phyloP scores from a whole-genome alignment of 768 basidiomycete species.

The Coprinopsis sp. region DNA sequence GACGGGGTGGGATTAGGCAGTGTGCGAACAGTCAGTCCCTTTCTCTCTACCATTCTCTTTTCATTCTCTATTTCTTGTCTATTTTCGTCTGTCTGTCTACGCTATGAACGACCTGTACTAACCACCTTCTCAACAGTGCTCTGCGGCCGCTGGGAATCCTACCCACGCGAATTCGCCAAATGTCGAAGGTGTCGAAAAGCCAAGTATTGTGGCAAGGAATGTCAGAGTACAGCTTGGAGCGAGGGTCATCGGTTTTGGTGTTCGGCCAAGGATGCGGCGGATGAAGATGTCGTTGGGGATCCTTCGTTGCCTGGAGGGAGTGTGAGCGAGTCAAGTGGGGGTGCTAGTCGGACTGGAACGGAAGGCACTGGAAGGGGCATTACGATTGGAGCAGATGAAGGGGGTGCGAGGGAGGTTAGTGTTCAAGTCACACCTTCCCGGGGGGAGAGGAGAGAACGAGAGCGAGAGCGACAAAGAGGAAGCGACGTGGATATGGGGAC shows the following conservation, averaged over 20 bases:
- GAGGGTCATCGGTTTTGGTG: conserved; percentile 97
- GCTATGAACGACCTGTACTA: not conserved
- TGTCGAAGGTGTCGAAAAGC: conserved; percentile 94
- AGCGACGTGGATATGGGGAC: too few species aligned
- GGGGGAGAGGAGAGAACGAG: too few species aligned
- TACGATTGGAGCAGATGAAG: too few species aligned
- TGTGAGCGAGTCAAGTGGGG: too few species aligned
- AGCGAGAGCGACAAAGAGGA: too few species aligned
- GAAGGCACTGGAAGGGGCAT: too few species aligned
- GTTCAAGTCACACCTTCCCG: too few species aligned
- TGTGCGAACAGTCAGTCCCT: conserved; percentile 85
- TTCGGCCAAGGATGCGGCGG: conserved; percentile 53
- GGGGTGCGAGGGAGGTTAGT: too few species aligned
- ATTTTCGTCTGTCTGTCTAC: not conserved
- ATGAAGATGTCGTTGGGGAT: conserved; percentile 36
- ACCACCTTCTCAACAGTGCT: conserved; percentile 54
- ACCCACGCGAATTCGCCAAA: conserved; percentile 94
- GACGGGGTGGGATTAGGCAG: conserved; percentile 87
- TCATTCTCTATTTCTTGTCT: conserved; percentile 5
- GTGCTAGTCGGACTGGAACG: too few species aligned
- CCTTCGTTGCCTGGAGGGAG: conserved; percentile 1
- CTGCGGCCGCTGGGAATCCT: conserved; percentile 92
- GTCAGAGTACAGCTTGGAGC: conserved; percentile 94
- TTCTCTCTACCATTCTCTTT: not conserved
- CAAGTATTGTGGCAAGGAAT: conserved; percentile 97